Conservation (phyloP, 495 filamentous ascomycete genomes). For the Melanomma pulvis-pyrius region DNA sequence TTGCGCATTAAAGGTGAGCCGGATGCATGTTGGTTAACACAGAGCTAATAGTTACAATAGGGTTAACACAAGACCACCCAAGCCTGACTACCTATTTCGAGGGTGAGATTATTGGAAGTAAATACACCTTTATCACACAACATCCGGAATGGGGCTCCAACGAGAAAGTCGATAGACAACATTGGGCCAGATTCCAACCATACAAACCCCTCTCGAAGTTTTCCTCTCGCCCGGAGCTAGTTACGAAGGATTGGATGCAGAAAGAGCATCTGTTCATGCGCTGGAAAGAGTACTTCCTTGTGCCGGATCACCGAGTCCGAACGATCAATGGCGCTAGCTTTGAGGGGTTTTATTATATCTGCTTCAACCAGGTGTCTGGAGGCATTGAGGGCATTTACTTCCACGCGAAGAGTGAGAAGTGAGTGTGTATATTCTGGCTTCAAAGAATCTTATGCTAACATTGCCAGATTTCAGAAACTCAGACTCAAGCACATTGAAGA, state of each 20-base stretch:
- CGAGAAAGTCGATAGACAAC: constrained; percentile 88
- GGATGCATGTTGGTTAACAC: background rate
- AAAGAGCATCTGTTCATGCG: constrained; percentile 97
- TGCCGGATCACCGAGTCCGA: constrained; percentile 88
- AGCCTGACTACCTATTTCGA: constrained; percentile 98
- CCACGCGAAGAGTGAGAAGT: constrained; percentile 96
- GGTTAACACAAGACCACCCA: constrained; percentile 91
- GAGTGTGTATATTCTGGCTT: constrained; percentile 52
- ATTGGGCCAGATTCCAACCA: constrained; percentile 88
- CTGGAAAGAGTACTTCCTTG: constrained; percentile 99
- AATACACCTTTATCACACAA: constrained; percentile 89
- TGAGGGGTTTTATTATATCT: constrained; percentile 99
- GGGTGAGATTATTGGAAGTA: constrained; percentile 95
- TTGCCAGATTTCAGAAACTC: constrained; percentile 81
- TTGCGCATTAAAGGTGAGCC: constrained; percentile 86
- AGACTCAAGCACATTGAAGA: constrained; percentile 87
- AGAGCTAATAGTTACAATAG: constrained; percentile 53
- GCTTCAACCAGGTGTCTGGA: constrained; percentile 89
- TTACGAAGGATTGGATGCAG: constrained; percentile 67
- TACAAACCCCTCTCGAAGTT: constrained; percentile 79
- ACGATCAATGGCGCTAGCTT: constrained; percentile 94
- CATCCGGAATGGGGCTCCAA: constrained; percentile 89
- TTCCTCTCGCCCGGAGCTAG: constrained; percentile 76
- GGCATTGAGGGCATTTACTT: constrained; percentile 94
- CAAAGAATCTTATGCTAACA: constrained; percentile 24